Conservation (phyloP, 176 grass and related monocot species). For the Triticum urartu region DNA sequence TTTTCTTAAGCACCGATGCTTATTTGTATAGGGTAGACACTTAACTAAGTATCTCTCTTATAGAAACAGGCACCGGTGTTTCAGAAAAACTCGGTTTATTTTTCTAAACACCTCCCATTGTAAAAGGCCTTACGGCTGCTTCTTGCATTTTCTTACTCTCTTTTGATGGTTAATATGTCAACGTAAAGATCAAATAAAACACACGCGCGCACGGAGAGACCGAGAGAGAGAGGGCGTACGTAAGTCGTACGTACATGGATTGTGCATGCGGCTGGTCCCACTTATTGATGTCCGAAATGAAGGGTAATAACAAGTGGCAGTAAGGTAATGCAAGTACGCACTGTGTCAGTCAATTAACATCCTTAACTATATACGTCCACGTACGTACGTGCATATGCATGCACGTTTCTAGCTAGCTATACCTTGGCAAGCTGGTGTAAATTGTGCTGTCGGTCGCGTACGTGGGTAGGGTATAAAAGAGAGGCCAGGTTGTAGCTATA, state of each 20-base stretch:
- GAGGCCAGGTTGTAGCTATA: background rate
- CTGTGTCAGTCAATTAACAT: conserved; percentile 24
- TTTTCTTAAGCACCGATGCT: too few relatives aligned
- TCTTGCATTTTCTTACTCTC: too few relatives aligned
- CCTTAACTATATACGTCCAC: background rate
- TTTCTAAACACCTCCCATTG: too few relatives aligned
- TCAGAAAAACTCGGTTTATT: too few relatives aligned
- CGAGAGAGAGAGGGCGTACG: too few relatives aligned
- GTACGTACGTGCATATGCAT: background rate
- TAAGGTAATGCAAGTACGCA: conserved; percentile 24
- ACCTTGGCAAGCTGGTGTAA: background rate
- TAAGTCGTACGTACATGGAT: background rate
- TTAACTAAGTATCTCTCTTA: too few relatives aligned
- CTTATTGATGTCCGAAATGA: conserved; percentile 2
- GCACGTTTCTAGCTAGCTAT: background rate
- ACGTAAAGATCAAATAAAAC: background rate
- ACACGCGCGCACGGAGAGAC: too few relatives aligned
- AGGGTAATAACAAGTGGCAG: background rate
- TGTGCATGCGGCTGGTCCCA: background rate
- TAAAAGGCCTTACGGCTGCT: too few relatives aligned
- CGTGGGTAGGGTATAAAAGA: background rate
- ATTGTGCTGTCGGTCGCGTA: conserved; percentile 17
- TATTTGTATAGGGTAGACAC: too few relatives aligned
- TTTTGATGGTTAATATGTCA: too few relatives aligned
- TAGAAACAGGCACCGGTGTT: too few relatives aligned